A percentile compares a stretch with the other conserved stretches of the same genome.
phyloP scores from a whole-genome alignment of 352 stramenopile species.

The Pythium scleroteichum region DNA sequence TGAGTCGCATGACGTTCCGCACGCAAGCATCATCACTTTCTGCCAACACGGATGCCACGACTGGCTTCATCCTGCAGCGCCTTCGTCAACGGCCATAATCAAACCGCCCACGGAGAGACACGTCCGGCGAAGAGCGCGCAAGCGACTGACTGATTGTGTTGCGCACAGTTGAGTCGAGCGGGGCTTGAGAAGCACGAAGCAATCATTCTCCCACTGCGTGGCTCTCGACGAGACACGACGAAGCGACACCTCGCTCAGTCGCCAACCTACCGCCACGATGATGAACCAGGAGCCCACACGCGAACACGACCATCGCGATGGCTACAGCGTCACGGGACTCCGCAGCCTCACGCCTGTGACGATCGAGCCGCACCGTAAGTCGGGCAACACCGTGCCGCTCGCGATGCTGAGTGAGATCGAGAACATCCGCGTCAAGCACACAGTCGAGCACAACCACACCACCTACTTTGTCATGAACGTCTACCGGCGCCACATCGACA shows the following conservation, averaged over 20 bases:
- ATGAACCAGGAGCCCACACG: not conserved
- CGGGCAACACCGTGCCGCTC: slow-evolving; percentile 55
- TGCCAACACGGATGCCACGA: not conserved
- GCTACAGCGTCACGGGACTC: not conserved
- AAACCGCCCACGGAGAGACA: not conserved
- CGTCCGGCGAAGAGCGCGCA: too few species aligned
- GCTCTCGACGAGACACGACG: too few species aligned
- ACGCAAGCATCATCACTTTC: not conserved
- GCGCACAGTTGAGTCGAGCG: not conserved
- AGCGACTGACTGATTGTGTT: not conserved
- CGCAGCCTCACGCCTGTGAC: slow-evolving; percentile 25
- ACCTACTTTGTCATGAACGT: slow-evolving; percentile 64
- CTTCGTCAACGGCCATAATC: not conserved
- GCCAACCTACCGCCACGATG: slow-evolving; percentile 1
- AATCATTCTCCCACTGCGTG: not conserved
- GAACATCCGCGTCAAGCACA: slow-evolving; percentile 44
- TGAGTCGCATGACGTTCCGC: not conserved
- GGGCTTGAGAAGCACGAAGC: not conserved
- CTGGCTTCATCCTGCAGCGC: not conserved
- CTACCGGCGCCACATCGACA: slow-evolving; percentile 42
- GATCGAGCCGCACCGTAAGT: slow-evolving; percentile 50
- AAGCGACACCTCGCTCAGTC: not conserved
- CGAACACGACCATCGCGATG: not conserved
- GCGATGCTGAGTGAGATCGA: slow-evolving; percentile 55
- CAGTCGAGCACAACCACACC: slow-evolving; percentile 45